These are phyloP conservation scores for Xylaria sp. DNA, from an alignment of 495 filamentous ascomycete species.

Conservation along the genomic window DNA sequence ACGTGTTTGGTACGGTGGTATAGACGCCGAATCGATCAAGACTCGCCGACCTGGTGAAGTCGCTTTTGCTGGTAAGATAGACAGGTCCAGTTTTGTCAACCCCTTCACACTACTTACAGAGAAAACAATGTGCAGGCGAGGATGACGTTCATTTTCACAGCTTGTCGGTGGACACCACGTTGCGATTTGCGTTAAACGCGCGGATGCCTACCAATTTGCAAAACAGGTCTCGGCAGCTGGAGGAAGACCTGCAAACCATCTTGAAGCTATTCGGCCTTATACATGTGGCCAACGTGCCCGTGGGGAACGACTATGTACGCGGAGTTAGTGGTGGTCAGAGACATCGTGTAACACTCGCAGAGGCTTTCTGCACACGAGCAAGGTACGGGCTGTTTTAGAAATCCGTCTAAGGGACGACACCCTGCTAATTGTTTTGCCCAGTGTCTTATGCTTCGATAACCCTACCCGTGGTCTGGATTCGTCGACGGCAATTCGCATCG, in stretches of 20 bases:
- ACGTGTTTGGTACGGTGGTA: neutral
- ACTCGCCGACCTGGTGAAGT: neutral
- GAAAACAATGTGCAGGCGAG: neutral
- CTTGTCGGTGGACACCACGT: neutral
- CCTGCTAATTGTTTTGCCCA: conserved; percentile 38
- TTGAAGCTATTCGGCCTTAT: conserved; percentile 57
- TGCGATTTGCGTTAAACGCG: neutral
- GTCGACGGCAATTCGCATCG: conserved; percentile 57
- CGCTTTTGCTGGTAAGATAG: conserved; percentile 4
- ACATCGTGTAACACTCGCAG: conserved; percentile 63
- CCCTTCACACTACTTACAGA: neutral
- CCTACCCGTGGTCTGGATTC: conserved; percentile 58
- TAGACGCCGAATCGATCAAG: conserved; percentile 4
- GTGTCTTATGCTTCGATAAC: conserved; percentile 55
- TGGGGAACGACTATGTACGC: conserved; percentile 84
- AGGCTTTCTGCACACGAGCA: conserved; percentile 60
- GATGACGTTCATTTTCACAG: conserved; percentile 2
- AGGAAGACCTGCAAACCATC: conserved; percentile 41
- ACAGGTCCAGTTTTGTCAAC: neutral
- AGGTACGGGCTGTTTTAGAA: conserved; percentile 28
- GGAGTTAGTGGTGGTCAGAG: conserved; percentile 71
- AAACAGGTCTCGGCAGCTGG: neutral
- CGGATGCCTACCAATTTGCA: neutral
- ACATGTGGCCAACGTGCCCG: conserved; percentile 82
- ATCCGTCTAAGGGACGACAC: neutral